Base-by-base conservation (phyloP, 139 green algal species). In the Coelastrella sp. region DNA sequence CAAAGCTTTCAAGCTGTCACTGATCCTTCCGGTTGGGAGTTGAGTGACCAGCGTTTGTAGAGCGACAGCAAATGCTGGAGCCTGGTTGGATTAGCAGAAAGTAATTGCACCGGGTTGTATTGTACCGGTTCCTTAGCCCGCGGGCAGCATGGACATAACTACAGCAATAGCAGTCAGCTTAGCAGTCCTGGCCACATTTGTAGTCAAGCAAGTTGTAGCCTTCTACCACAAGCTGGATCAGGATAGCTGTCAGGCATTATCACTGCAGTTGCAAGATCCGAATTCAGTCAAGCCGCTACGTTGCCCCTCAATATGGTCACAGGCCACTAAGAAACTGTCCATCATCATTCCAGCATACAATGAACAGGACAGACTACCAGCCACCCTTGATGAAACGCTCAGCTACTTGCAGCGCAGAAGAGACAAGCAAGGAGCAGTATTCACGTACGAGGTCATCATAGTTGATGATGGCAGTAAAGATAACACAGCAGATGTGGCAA, bases 401-500 rank as follows among this genome's bases (percentile, higher is more conserved):
- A 95, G 90, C 37, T 96, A 97, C 68, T 64, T 97, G 43, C 87
- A 95, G 64, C 57, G 86, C 59, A 86, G 93, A 34, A 69, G 95
- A 3, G 92, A 96, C 73, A 76, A 68, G 37, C 74, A 94, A 68
- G 95, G 93, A 4, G 89, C 94, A 1, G 83, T 91, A 34, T 98
- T 98, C 85, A 98, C 95, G 0, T 98, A 94, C 37, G 96, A 99
- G 79, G 88, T 99, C 5, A 92, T 99, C 37, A 89, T 99, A 4
- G 97, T 99, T 38, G 97, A 99, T 81, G 97, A 99, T 64, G 97
- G 97, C 72, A 98, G 93, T 90, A 91, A 57, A 23, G 97, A 99
- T 71, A 85, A 59, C 50, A 99, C 97, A 40, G 82, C 84, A 50
- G 25, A 11, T 35, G 88, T 92, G 2, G 95, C 90, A 9, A 89